Base-by-base conservation (phyloP, 805 yeast genomes). In the Yamadazyma phyllophila region DNA sequence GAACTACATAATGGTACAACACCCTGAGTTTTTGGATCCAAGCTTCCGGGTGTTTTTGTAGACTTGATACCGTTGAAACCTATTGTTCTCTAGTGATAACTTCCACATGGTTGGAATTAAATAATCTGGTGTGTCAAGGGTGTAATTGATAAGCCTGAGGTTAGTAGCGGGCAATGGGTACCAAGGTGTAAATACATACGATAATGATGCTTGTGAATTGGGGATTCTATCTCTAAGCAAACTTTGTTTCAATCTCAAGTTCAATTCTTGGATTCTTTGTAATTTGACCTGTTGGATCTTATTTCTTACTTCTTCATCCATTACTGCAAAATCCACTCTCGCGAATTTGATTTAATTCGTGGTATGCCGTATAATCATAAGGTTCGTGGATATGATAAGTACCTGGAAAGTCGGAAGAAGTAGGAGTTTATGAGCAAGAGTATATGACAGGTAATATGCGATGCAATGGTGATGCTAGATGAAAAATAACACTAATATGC, bases 401-500 rank as follows among this genome's bases (percentile, higher is more conserved):
- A 20, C 6, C 24, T 20, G 24, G 24, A 20, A 3, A 20, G 24
- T n/a, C n/a, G n/a, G n/a, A n/a, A n/a, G n/a, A n/a, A n/a, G n/a
- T n/a, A n/a, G n/a, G n/a, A n/a, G n/a, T n/a, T n/a, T n/a, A n/a
- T n/a, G 24, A 20, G 24, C 24, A 20, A 6, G 24, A 20, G 24
- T 3, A 20, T 6, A 6, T 20, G 24, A 20, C 24, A 20, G 24
- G 24, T 20, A 6, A 20, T 20, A 20, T 20, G 24, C 24, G 24
- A 20, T 20, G 24, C 6, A 20, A 20, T 20, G 24, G 24, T 3
- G 3, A 20, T 20, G 7, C 17, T 32, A 57, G 1, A 57, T 44
- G 39, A 82, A 81, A 56, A 82, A 82, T 43, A 91, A 63, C 10
- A 88, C 62, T 37, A 92, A 57, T 24, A 91, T 81, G 68, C 98